Base-by-base conservation (phyloP, 345 rosid species). In the Brassica incana region DNA sequence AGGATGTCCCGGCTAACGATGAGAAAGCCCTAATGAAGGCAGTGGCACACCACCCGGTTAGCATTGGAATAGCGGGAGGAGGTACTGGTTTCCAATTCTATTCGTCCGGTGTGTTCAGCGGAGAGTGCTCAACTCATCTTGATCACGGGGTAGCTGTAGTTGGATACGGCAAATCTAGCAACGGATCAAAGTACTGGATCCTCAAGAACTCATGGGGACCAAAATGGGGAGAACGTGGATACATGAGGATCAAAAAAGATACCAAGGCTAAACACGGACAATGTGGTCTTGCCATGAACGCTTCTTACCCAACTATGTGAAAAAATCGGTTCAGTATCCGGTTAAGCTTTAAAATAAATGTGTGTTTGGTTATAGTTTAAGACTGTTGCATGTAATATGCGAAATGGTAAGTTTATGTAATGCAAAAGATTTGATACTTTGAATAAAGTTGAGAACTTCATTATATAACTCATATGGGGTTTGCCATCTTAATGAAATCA, bases 131-230 rank as follows among this genome's bases (percentile, higher is more conserved):
- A 0, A 71, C 80, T 0, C 0, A 54, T 12, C 82, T 86, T 40
- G 83, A 84, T 72, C 96, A 91, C 20, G 92, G 77, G 2, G 89
- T 88, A 2, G 67, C 87, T 11, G 83, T 73, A 0, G 78, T 89
- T n/a, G 96, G 96, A 45, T 91, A 88, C 48, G 90, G 90, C 8
- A 60, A 48, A 9, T 35, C 50, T 0, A 56, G 6, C 0, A 83
- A 70, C 3, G 80, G 84, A 38, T 78, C 73, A 0, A 84, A 89
- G 78, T 88, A 84, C 69, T 89, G 96, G 96, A 48, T 84, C 72
- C 75, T 82, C 7, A 91, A 87, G 69, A 91, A 91, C 8, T 91
- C 96, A 0, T 91, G 96, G 93, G 93, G 92, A 8, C 6, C 10
- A 8, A 71, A 63, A 0, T 91, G 90, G 92, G 96, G 96, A 3